These are phyloP conservation scores for Ceriops decandra DNA, from an alignment of 345 rosid genomes.

Conservation along the genomic window DNA sequence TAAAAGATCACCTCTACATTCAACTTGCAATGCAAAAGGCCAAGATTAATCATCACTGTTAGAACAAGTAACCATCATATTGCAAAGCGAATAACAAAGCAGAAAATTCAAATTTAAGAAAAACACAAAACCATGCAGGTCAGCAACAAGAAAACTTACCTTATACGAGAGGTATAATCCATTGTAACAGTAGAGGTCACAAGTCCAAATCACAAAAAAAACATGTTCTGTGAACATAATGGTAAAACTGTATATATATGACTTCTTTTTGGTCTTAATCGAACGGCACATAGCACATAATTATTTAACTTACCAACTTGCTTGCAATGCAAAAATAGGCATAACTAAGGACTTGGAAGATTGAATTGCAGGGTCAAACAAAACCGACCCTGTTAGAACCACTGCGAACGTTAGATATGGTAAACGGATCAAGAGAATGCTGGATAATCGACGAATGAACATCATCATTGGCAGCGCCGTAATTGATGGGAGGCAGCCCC, in stretches of 20 bases:
- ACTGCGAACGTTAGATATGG: slow-evolving; percentile 58
- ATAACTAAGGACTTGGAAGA: no score
- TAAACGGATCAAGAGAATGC: slow-evolving; percentile 59
- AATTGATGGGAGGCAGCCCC: slow-evolving; percentile 74
- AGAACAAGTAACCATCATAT: slow-evolving; percentile 9
- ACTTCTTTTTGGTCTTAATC: no score
- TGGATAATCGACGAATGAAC: slow-evolving; percentile 14
- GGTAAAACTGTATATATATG: no score
- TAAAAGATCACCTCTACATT: slow-evolving; percentile 26
- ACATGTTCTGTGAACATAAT: no score
- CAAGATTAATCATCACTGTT: slow-evolving; percentile 11
- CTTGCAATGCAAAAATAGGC: no score
- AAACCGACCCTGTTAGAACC: slow-evolving; percentile 65
- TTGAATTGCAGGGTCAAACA: no score
- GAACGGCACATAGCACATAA: no score
- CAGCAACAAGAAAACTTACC: slow-evolving; percentile 35
- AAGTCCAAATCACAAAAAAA: no score
- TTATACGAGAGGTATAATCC: slow-evolving; percentile 54
- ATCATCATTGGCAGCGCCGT: slow-evolving; percentile 48
- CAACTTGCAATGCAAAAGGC: slow-evolving; percentile 17
- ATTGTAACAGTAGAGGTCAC: no score
- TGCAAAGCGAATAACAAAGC: background rate
- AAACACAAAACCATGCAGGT: background rate
- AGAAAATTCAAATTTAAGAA: no score
- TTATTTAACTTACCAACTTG: no score